Evolutionary conservation across 2,329 filamentous ascomycete genomes (phyloP).

Genomic region (Botrytis fabae): DNA sequence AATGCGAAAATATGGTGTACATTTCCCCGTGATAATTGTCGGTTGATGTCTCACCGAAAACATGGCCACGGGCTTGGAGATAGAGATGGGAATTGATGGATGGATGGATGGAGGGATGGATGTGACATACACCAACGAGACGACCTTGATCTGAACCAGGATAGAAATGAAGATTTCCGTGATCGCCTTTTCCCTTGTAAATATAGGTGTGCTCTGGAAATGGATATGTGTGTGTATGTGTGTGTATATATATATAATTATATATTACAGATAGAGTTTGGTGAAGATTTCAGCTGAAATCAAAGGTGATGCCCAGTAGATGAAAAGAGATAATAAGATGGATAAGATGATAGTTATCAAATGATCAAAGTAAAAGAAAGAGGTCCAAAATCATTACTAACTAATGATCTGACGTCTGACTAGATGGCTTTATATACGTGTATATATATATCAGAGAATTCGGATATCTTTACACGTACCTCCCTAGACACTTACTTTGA

Average conservation of each 20-base stretch:
- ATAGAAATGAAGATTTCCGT: neutral
- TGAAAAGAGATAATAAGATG: neutral
- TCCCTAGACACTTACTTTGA: neutral
- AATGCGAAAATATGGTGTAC: neutral
- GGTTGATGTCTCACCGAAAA: slow-evolving; percentile 18
- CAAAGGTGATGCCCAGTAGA: neutral
- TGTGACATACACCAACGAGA: neutral
- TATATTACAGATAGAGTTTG: neutral
- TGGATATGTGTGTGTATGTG: neutral
- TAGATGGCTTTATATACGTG: neutral
- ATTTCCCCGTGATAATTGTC: neutral
- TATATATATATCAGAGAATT: neutral
- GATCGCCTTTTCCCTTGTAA: neutral
- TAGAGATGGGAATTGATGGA: neutral
- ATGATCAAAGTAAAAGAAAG: neutral
- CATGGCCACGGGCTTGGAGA: slow-evolving; percentile 1
- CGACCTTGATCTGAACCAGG: slow-evolving; percentile 9
- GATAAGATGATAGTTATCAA: neutral
- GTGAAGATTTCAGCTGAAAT: neutral
- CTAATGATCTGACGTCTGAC: neutral
- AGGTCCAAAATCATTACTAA: neutral
- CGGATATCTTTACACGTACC: neutral
- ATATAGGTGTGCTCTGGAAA: neutral
- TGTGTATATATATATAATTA: neutral
- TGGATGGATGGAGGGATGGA: neutral